Evolutionary conservation across 148 eudicot species (phyloP), one percentile per base, ranked within the genome.

Genomic region (Fallopia convolvulus): DNA sequence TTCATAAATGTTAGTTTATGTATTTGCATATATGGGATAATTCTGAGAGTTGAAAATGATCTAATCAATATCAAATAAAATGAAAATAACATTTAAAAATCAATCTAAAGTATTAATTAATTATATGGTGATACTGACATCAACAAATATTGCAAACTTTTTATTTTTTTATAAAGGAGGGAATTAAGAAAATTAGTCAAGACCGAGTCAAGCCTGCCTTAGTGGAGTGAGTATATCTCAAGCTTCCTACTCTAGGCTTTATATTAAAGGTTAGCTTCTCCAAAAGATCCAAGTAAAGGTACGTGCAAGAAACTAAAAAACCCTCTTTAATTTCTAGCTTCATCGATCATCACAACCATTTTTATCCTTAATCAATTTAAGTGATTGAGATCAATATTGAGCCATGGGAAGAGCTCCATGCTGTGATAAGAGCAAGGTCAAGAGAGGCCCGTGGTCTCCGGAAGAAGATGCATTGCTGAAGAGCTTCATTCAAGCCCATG

Each of bases 341-440:
- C 61, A 55, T 55, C 21, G 3, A 18, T 41, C 40, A 26, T 63
- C 70, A 63, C 17, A 63, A 30, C 17, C 30, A 14, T 63, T 18
- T 18, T 8, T 20, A 56, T 7, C 10, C 10, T 20, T 21, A 50
- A 61, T 52, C 61, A 6, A 33, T 4, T 33, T 11, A 17, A 32
- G 42, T 40, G 8, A 32, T 65, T 6, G 73, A 32, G 73, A 32
- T 32, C 33, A 3, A 18, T 36, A n/a, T 4, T 23, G 8, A 2
- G 50, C 75, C 41, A 84, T 84, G 87, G 84, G 87, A 70, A 82
- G 87, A 82, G 77, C 84, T 47, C 87, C 87, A 20, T 84, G 87
- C 9, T 84, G 87, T 63, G 87, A 84, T 60, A 84, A 84, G 65
- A 48, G 71, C 41, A 79, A 63, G 80, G 87, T 84, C 26, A 84